Percentiles rank a stretch among this genome's conserved stretches.
Conservation (phyloP, 2,329 filamentous ascomycete species). For the Ceratocystis alfenasii region DNA sequence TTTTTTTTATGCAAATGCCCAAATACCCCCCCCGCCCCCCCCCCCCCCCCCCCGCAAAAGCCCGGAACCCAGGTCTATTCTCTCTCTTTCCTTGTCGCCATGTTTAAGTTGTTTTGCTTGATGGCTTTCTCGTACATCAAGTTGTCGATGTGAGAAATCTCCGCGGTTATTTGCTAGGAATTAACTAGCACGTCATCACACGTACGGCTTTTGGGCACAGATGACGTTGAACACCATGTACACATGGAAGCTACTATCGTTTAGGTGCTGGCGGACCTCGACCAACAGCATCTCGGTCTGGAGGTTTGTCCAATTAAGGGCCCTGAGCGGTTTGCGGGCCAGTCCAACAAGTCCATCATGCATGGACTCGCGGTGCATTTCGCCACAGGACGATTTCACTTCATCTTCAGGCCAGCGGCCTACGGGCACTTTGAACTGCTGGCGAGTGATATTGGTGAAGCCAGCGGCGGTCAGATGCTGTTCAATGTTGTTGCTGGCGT, state of each 20-base stretch:
- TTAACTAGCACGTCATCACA: neutral
- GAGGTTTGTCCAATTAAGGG: conserved; percentile 32
- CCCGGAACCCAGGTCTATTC: neutral
- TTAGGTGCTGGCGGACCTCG: conserved; percentile 33
- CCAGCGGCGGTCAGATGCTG: conserved; percentile 32
- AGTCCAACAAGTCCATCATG: conserved; percentile 34
- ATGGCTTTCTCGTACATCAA: neutral
- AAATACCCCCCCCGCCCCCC: neutral
- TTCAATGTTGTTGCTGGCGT: conserved; percentile 31
- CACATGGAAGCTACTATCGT: conserved; percentile 30
- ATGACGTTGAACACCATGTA: conserved; percentile 34
- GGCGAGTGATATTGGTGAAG: conserved; percentile 33
- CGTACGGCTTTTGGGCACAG: conserved; percentile 31
- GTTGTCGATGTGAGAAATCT: too few species aligned
- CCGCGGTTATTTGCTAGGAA: too few species aligned
- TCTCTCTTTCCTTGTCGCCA: neutral
- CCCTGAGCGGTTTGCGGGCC: conserved; percentile 31
- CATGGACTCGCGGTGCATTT: conserved; percentile 35
- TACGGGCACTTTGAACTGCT: conserved; percentile 37
- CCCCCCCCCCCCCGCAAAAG: too few species aligned
- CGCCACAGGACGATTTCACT: conserved; percentile 34
- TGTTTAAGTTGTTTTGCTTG: neutral
- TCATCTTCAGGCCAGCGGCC: conserved; percentile 37
- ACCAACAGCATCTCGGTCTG: conserved; percentile 37
- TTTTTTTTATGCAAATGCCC: too few species aligned